These are phyloP conservation scores for Neonectria hederae DNA, from an alignment of 2,329 filamentous ascomycete genomes.

Conservation along the genomic window DNA sequence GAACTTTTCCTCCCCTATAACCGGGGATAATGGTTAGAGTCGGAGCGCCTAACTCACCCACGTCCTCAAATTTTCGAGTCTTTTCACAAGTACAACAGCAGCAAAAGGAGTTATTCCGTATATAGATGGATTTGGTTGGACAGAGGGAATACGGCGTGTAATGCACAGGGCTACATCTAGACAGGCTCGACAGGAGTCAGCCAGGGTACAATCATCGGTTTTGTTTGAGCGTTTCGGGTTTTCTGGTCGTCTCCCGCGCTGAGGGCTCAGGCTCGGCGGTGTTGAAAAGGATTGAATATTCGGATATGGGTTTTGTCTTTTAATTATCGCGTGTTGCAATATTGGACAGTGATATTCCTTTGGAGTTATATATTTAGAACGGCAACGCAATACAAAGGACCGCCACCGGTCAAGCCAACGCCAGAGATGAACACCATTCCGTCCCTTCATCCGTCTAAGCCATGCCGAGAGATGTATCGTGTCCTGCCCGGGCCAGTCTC, in stretches of 20 bases:
- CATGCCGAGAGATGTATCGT: neutral
- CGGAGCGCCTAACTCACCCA: neutral
- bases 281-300: constrained; percentile 7
- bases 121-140: neutral
- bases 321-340: neutral
- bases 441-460: neutral
- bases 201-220: constrained; percentile 5
- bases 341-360: neutral
- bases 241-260: constrained; percentile 7
- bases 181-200: constrained; percentile 6
- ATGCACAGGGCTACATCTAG: constrained; percentile 5
- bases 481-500: neutral
- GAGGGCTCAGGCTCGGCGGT: constrained; percentile 15
- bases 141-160: constrained; percentile 4
- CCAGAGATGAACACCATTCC: neutral
- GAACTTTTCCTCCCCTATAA: neutral
- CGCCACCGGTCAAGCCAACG: constrained; percentile 21
- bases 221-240: constrained; percentile 7
- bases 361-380: constrained; percentile 8
- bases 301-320: constrained; percentile 4
- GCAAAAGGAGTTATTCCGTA: constrained; percentile 9
- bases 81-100: constrained; percentile 1
- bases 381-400: constrained; percentile 9
- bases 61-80: neutral
- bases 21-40: neutral